Percentiles rank a stretch among this genome's conserved stretches.
Conservation (phyloP, 192 early-diverging fungal species). For the Lobulomyces angularis region DNA sequence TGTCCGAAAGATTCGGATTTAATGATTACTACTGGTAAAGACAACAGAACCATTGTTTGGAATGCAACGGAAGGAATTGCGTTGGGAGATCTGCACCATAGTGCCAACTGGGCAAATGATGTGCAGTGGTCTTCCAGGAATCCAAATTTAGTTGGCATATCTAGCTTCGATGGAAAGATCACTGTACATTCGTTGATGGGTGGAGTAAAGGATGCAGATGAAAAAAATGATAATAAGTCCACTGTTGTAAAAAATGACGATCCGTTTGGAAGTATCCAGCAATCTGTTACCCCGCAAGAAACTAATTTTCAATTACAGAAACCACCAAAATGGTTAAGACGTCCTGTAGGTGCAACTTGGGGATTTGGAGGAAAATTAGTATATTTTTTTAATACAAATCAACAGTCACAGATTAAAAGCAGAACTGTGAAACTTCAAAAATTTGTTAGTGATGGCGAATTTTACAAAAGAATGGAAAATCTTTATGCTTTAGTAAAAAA, state of each 20-base stretch:
- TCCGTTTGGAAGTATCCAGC: constrained; percentile 53
- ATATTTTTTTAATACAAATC: constrained; percentile 54
- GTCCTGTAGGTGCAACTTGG: constrained; percentile 75
- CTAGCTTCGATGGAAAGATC: constrained; percentile 91
- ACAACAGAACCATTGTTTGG: constrained; percentile 89
- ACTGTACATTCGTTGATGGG: constrained; percentile 68
- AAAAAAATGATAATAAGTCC: background rate
- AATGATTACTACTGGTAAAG: constrained; percentile 87
- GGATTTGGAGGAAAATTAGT: constrained; percentile 86
- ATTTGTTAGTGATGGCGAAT: too few species aligned
- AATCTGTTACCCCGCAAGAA: constrained; percentile 4
- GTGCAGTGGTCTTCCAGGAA: constrained; percentile 91
- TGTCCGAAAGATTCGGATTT: constrained; percentile 87
- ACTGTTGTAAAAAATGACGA: constrained; percentile 36
- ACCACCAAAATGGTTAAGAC: constrained; percentile 89
- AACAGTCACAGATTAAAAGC: too few species aligned
- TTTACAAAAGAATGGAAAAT: too few species aligned
- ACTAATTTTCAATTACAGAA: constrained; percentile 28
- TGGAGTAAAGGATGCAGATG: constrained; percentile 13
- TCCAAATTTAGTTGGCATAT: constrained; percentile 76
- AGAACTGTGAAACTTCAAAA: too few species aligned
- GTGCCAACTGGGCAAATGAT: constrained; percentile 90
- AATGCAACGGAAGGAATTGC: constrained; percentile 69
- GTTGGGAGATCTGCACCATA: constrained; percentile 77
- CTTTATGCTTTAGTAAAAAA: too few species aligned